phyloP scores from a whole-genome alignment of 2,329 filamentous ascomycete genomes.

The Talaromyces sp. region DNA sequence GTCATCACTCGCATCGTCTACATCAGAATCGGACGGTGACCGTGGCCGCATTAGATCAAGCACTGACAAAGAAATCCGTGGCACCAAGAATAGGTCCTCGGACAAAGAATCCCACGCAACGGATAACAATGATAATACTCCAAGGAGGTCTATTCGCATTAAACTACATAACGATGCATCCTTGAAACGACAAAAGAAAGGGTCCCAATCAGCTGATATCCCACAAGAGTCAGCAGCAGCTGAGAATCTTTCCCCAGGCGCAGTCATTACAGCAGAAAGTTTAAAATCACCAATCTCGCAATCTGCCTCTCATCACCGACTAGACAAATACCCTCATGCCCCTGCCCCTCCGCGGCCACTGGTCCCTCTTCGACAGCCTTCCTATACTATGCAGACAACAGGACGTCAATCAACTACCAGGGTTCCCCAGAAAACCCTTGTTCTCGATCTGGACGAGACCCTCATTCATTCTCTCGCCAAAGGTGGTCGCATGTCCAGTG shows the following conservation, averaged over 20 bases:
- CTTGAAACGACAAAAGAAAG: constrained; percentile 60
- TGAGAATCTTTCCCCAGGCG: constrained; percentile 24
- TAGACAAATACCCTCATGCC: constrained; percentile 86
- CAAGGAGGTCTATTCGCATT: constrained; percentile 80
- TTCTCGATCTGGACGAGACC: constrained; percentile 94
- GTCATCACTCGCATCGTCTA: constrained; percentile 46
- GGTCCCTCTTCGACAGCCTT: constrained; percentile 82
- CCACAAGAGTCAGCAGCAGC: constrained; percentile 19
- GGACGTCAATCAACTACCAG: constrained; percentile 17
- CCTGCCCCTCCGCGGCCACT: constrained; percentile 85
- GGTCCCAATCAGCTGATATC: constrained; percentile 29
- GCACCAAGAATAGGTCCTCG: not conserved
- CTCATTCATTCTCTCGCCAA: constrained; percentile 98
- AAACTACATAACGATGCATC: constrained; percentile 78
- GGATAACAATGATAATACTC: constrained; percentile 65
- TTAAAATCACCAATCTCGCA: constrained; percentile 93
- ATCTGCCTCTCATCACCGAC: constrained; percentile 48
- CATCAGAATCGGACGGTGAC: constrained; percentile 53
- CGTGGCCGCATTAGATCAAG: constrained; percentile 20
- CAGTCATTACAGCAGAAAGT: constrained; percentile 65
- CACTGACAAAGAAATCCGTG: constrained; percentile 12
- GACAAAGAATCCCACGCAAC: constrained; percentile 17
- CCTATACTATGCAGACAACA: constrained; percentile 57
- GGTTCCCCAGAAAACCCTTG: constrained; percentile 80
- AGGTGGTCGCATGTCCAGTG: constrained; percentile 88